phyloP scores from a whole-genome alignment of 2,329 filamentous ascomycete genomes.

The Colletotrichum sp. region DNA sequence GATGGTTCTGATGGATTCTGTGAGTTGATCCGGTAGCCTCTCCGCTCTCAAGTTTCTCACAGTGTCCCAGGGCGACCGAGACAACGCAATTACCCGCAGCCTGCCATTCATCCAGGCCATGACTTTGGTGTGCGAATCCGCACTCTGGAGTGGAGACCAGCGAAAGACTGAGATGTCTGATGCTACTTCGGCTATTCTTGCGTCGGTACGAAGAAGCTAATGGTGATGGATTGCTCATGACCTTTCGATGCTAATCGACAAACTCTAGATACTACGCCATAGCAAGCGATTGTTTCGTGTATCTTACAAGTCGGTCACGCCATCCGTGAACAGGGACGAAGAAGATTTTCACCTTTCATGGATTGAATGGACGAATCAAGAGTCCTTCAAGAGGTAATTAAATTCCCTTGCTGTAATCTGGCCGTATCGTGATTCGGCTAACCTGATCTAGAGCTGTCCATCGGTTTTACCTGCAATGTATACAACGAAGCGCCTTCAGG shows the following conservation, averaged over 20 bases:
- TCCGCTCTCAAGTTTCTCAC: not conserved
- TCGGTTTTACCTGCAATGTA: not conserved
- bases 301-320: not conserved
- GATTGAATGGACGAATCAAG: not conserved
- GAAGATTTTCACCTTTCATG: not conserved
- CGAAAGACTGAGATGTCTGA: not conserved
- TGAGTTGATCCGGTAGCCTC: not conserved
- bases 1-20: not conserved
- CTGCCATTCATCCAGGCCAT: not conserved
- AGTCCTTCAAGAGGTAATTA: not conserved
- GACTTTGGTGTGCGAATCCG: not conserved
- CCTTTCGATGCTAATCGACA: not conserved
- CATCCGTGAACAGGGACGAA: fast-evolving
- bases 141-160: not conserved
- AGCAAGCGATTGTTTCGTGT: not conserved
- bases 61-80: not conserved
- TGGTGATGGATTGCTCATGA: not conserved
- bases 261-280: not conserved
- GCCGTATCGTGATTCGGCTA: fast-evolving
- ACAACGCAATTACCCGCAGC: not conserved
- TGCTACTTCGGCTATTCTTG: not conserved
- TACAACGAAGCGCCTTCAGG: not conserved
- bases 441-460: not conserved
- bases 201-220: not conserved
- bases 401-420: not conserved